phyloP scores from a whole-genome alignment of 2,329 filamentous ascomycete genomes.

The Trichoderma atrobrunneum region DNA sequence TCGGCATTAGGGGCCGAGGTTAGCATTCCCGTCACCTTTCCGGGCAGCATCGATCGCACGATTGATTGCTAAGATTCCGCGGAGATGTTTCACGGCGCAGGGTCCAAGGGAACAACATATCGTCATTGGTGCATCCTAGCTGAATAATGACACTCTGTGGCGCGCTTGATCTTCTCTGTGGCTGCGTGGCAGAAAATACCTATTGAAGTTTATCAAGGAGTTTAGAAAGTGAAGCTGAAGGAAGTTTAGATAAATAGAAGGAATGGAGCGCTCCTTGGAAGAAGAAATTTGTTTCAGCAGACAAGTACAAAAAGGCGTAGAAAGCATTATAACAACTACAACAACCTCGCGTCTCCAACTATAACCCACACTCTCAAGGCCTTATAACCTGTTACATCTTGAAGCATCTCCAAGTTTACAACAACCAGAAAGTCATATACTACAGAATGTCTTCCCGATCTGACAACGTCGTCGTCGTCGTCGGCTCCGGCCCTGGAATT shows the following conservation, averaged over 20 bases:
- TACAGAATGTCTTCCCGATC: slow-evolving; percentile 4
- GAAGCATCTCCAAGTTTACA: not conserved
- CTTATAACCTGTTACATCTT: not conserved
- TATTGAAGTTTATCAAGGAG: not conserved
- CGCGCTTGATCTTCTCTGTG: not conserved
- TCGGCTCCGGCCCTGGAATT: slow-evolving; percentile 86
- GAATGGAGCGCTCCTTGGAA: not conserved
- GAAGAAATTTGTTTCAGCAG: not conserved
- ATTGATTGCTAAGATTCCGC: slow-evolving; percentile 6
- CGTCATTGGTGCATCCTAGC: slow-evolving; percentile 2
- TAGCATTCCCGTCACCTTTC: not conserved
- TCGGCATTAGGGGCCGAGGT: not conserved
- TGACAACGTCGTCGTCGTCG: slow-evolving; percentile 56
- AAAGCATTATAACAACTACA: not conserved
- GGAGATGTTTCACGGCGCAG: not conserved
- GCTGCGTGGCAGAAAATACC: not conserved
- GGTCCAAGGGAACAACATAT: not conserved
- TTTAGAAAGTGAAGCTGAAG: not conserved
- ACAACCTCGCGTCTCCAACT: not conserved
- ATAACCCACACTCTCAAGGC: not conserved
- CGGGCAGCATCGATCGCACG: not conserved
- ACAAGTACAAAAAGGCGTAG: not conserved
- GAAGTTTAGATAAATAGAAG: not conserved
- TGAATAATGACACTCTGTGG: not conserved
- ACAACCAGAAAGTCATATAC: not conserved